These are phyloP conservation scores for Lizanozyma gosingica DNA, from an alignment of 1,139 yeast genomes.

Conservation along the genomic window DNA sequence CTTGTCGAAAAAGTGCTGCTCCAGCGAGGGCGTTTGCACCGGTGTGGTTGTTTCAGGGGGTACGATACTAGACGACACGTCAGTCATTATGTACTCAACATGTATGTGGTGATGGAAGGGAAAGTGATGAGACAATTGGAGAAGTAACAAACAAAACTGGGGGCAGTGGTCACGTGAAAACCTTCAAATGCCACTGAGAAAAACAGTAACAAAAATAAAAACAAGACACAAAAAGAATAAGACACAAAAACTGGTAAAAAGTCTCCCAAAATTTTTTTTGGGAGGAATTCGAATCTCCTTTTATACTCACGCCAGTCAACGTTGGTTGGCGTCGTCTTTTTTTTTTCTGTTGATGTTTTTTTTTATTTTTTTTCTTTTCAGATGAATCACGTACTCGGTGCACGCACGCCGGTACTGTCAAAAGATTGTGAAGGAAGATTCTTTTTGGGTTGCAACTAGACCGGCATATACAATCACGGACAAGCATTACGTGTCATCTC, in stretches of 20 bases:
- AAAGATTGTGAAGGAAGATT: background rate
- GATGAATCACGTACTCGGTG: background rate
- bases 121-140: background rate
- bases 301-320: background rate
- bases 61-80: constrained; percentile 2
- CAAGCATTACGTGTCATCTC: constrained; percentile 1
- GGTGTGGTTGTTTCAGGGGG: constrained; percentile 29
- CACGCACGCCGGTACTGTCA: background rate
- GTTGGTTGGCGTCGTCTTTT: too few species aligned
- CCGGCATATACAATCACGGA: too few species aligned
- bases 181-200: background rate
- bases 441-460: background rate
- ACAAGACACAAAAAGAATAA: background rate
- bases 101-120: background rate
- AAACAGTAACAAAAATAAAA: background rate
- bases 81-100: constrained; percentile 5
- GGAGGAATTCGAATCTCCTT: background rate
- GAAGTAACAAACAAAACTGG: background rate
- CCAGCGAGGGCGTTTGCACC: constrained; percentile 34
- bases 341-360: too few species aligned
- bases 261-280: background rate
- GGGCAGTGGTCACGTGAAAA: background rate
- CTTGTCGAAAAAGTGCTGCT: constrained; percentile 15
- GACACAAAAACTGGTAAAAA: too few species aligned
- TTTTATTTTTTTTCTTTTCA: background rate